A percentile compares a stretch with the other conserved stretches of the same genome.
Evolutionary conservation across 2,329 filamentous ascomycete genomes (phyloP).

Genomic region (Teratosphaeria epicoccoides): DNA sequence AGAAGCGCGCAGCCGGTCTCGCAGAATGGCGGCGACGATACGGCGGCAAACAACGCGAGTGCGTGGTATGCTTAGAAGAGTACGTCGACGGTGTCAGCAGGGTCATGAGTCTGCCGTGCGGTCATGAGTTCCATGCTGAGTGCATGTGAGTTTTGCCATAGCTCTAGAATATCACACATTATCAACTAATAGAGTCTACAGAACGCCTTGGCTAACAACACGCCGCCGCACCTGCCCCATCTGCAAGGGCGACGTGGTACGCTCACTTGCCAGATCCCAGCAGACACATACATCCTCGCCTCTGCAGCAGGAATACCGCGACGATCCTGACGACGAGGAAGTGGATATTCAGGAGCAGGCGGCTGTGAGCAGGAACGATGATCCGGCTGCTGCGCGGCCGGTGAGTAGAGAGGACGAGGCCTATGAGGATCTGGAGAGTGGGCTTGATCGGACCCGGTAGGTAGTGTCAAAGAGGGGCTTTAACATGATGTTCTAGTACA

Average conservation of each 20-base stretch:
- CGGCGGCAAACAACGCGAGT: conserved; percentile 64
- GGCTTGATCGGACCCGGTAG: conserved; percentile 8
- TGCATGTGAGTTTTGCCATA: conserved; percentile 74
- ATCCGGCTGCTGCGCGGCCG: conserved; percentile 21
- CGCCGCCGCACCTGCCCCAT: conserved; percentile 95
- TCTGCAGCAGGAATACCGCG: conserved; percentile 9
- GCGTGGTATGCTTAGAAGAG: conserved; percentile 92
- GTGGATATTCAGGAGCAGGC: conserved; percentile 26
- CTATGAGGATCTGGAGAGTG: conserved; percentile 27
- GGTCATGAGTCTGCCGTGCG: conserved; percentile 95
- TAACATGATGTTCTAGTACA: not conserved
- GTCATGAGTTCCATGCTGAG: conserved; percentile 93
- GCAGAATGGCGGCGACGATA: conserved; percentile 48
- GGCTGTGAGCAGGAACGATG: conserved; percentile 21
- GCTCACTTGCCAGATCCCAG: conserved; percentile 23
- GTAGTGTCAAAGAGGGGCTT: not conserved
- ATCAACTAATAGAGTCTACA: conserved; percentile 27
- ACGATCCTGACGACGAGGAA: conserved; percentile 15
- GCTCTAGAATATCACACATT: not conserved
- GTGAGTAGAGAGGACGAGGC: conserved; percentile 25
- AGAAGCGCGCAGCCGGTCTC: conserved; percentile 42
- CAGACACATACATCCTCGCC: conserved; percentile 6
- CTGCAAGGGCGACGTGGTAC: conserved; percentile 92
- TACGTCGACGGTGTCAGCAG: conserved; percentile 88
- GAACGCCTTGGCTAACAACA: conserved; percentile 93